Base-by-base conservation (phyloP, 345 rosid genomes). In the Mallotus nudiflorus region DNA sequence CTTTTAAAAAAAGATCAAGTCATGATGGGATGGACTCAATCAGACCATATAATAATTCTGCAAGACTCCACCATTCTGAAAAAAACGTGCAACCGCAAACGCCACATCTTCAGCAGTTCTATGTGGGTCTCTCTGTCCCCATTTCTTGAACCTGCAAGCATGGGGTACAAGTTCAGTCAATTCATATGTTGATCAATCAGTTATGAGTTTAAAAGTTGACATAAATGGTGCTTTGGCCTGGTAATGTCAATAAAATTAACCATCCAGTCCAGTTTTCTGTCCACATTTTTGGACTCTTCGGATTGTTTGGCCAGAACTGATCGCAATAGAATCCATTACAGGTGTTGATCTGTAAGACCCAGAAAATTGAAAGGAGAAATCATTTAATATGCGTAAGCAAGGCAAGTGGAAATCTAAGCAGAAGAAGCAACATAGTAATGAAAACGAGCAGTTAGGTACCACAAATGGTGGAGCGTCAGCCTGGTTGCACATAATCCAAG, bases 211-310 rank as follows among this genome's bases (percentile, higher is more conserved):
- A n/a, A n/a, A n/a, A n/a, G n/a, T n/a, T n/a, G n/a, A n/a, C n/a
- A n/a, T n/a, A n/a, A n/a, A n/a, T n/a, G n/a, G n/a, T n/a, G n/a
- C n/a, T n/a, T n/a, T n/a, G n/a, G n/a, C n/a, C n/a, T n/a, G n/a
- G n/a, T n/a, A n/a, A n/a, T n/a, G n/a, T n/a, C n/a, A 42, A 15
- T 4, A 22, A 24, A 28, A 59, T 73, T 44, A 15, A 89, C 95
- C 90, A 89, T 19, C 92, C 92, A 9, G 85, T 85, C 92, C 92
- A n/a, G n/a, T n/a, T n/a, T n/a, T n/a, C n/a, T n/a, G n/a, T n/a
- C n/a, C n/a, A n/a, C n/a, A n/a, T n/a, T n/a, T n/a, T n/a, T n/a
- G 88, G 69, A 54, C 12, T 69, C 2, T 37, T 64, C 4, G 70
- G 60, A 20, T 20, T 62, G 28, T 63, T 69, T 18, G 74, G 74